phyloP scores from a whole-genome alignment of 106 monocot genomes.

The Acanthochlamys bracteata region DNA sequence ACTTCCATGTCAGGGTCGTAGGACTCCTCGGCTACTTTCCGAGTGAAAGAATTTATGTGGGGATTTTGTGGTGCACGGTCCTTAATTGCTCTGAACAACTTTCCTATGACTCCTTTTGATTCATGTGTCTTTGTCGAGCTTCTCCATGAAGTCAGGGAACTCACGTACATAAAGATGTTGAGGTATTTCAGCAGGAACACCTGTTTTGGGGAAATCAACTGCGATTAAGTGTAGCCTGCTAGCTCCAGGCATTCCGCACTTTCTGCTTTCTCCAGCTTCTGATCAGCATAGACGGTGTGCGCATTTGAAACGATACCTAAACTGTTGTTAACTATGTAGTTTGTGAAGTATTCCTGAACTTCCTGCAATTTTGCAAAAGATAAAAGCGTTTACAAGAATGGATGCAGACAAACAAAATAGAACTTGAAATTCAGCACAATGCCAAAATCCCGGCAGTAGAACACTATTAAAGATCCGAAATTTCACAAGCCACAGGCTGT shows the following conservation, averaged over 20 bases:
- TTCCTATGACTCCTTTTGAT: conserved; percentile 75
- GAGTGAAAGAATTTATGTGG: conserved; percentile 43
- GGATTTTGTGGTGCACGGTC: conserved; percentile 9
- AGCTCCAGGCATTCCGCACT: conserved; percentile 48
- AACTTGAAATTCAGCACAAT: too few species aligned
- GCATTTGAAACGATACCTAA: conserved; percentile 86
- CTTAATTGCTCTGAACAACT: conserved; percentile 67
- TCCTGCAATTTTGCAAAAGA: conserved; percentile 41
- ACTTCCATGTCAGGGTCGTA: conserved; percentile 79
- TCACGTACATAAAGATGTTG: conserved; percentile 39
- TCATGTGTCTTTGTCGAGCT: conserved; percentile 52
- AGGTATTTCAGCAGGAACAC: conserved; percentile 67
- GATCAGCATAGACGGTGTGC: conserved; percentile 86
- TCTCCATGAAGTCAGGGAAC: conserved; percentile 95
- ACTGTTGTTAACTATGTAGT: conserved; percentile 81
- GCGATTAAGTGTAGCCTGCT: conserved; percentile 72
- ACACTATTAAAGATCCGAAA: too few species aligned
- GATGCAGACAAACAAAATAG: too few species aligned
- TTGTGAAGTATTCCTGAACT: conserved; percentile 69
- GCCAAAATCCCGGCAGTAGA: too few species aligned
- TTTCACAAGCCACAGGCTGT: too few species aligned
- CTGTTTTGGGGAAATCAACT: conserved; percentile 92
- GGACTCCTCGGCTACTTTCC: conserved; percentile 22
- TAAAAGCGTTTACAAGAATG: too few species aligned
- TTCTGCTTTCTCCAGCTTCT: conserved; percentile 28